Conservation (phyloP, 805 yeast species). For the Starmerella powellii region DNA sequence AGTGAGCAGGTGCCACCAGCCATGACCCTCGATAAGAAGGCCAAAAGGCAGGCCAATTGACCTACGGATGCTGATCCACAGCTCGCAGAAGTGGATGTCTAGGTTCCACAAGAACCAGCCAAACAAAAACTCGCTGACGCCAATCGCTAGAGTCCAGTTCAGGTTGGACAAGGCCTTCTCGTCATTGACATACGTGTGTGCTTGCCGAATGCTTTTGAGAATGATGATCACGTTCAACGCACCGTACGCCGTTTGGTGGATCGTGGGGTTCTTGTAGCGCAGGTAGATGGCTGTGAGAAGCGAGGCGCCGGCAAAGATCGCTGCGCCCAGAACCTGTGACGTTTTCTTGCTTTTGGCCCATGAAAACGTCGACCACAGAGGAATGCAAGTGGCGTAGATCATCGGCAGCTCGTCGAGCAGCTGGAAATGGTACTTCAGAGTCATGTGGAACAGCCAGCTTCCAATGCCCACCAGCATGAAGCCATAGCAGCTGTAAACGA, state of each 20-base stretch:
- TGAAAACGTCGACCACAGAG: constrained; percentile 72
- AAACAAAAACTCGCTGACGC: constrained; percentile 48
- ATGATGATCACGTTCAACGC: constrained; percentile 63
- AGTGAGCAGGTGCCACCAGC: constrained; percentile 78
- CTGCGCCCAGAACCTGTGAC: constrained; percentile 37
- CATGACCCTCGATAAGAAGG: constrained; percentile 76
- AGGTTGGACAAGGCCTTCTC: constrained; percentile 37
- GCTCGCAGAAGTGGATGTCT: constrained; percentile 66
- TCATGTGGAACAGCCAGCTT: constrained; percentile 93
- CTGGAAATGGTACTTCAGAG: constrained; percentile 78
- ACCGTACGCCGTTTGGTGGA: constrained; percentile 83
- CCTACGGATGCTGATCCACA: constrained; percentile 49
- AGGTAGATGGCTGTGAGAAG: constrained; percentile 61
- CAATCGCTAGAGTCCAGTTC: constrained; percentile 43
- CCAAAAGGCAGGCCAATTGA: constrained; percentile 74
- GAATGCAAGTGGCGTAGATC: constrained; percentile 95
- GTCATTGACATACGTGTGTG: constrained; percentile 43
- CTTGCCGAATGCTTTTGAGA: constrained; percentile 42
- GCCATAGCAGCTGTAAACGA: constrained; percentile 59
- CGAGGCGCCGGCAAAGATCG: constrained; percentile 43
- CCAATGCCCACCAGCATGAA: constrained; percentile 87
- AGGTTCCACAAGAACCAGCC: constrained; percentile 85
- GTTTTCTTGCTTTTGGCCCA: constrained; percentile 37
- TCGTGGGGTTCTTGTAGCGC: constrained; percentile 63
- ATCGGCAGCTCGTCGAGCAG: constrained; percentile 90